Base-by-base conservation (phyloP, 108 stramenopile species). In the Fragilaria radians region DNA sequence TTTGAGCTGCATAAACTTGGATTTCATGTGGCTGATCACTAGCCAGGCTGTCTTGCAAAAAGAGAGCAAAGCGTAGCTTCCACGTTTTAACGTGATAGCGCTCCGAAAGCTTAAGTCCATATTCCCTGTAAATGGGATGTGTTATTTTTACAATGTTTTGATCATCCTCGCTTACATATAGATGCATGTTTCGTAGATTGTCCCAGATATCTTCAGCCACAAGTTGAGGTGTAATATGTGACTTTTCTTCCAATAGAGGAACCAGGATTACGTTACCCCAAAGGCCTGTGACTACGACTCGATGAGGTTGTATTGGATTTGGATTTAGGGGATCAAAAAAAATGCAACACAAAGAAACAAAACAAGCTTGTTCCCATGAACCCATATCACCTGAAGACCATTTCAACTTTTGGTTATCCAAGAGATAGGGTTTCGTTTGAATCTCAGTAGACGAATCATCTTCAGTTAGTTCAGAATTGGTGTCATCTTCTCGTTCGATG, bases 191-290 rank as follows among this genome's bases (percentile, higher is more conserved):
- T 23, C 18, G 24, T 27, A 52, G 26, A 2, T 27, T 18, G 27
- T 52, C 26, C 52, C 52, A 52, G 18, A 52, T 27, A 26, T 52
- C 24, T 3, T 22, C 25, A 1, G 26, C 22, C 1, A 52, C 24
- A 52, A 18, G 24, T 23, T 52, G 25, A 26, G 22, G 22, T 3
- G 24, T 52, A 11, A 11, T 11, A 11, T 42, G 22, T 52, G 27
- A 4, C 27, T 26, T 2, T 22, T 18, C 22, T 52, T 26, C 18
- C 24, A 52, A 27, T 27, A 52, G 26, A 26, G 52, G 52, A 3
- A 26, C 25, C 26, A 52, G 27, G 24, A 52, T 26, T 18, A 52
- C 52, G 27, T 52, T 52, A 18, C 18, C 26, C 52, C 52, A 52
- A 27, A 52, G 26, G 1, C 52, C 52, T 26, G 18, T 26, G 5